Base-by-base conservation (phyloP, 805 yeast genomes). In the Candida incommunis region DNA sequence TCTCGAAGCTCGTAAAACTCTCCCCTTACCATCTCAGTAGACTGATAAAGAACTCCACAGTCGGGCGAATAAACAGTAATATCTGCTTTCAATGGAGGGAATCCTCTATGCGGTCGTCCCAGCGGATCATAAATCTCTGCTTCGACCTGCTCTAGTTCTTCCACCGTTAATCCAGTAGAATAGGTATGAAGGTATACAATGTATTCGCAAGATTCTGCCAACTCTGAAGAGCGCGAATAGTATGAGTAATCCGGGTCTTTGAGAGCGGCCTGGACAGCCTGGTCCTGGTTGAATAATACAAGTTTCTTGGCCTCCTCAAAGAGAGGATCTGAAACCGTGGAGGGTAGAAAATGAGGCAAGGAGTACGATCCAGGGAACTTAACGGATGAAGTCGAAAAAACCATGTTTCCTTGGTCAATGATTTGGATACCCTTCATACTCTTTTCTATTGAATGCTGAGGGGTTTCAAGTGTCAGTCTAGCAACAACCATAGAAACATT, bases 11-110 rank as follows among this genome's bases (percentile, higher is more conserved):
- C 87, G 44, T 65, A 62, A 48, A 77, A 72, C 13, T 71, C 62
- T 1, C 95, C 95, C 13, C 46, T 45, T 2, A 66, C 60, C 4
- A 55, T 50, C 4, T 59, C 58, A 4, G 72, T 37, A 4, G 51
- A 42, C 7, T 3, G 63, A 59, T 3, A 84, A 48, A 2, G 58
- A 2, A 80, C 56, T 0, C 88, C 94, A 66, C 96, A 87, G 58
- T 87, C 94, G 0, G 96, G 96, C 0, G 95, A 84, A 55, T 82
- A 87, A 21, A 85, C 47, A n/a, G 84, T 48, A 7, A 81, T 85
- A 2, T 71, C 59, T 4, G 86, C 54, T 25, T 64, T 65, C 21
- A 87, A 50, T 0, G 60, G 54, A 0, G 95, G 95, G 4, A 80
- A 57, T 0, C 55, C 47, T 16, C 72, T 70, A 15, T 79, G 72